Evolutionary conservation across 2,329 filamentous ascomycete genomes (phyloP).

Genomic region (Fusarium globosum): DNA sequence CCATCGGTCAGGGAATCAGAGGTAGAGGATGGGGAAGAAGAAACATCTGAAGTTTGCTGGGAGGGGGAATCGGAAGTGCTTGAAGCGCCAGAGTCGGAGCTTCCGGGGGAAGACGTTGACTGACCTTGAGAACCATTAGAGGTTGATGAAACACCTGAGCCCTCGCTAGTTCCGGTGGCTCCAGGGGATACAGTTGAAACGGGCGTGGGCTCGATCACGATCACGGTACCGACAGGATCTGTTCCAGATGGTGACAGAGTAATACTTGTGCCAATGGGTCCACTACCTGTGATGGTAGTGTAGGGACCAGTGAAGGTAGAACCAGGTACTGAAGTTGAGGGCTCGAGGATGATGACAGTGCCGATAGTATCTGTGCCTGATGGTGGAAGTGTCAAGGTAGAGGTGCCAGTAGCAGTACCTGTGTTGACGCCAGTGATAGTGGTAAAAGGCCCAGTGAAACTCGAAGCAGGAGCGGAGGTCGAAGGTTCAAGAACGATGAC

Average conservation of each 20-base stretch:
- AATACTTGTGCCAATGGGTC: background rate
- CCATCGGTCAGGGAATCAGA: background rate
- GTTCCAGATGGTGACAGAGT: background rate
- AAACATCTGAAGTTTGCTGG: background rate
- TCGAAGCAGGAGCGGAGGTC: background rate
- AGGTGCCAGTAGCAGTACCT: background rate
- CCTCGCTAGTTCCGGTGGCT: background rate
- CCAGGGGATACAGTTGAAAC: background rate
- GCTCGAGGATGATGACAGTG: background rate
- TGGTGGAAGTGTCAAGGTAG: background rate
- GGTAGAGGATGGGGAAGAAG: background rate
- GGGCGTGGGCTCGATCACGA: background rate
- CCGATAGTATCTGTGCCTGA: background rate
- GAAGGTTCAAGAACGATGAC: background rate
- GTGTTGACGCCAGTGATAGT: background rate
- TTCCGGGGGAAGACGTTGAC: background rate
- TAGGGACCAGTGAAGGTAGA: background rate
- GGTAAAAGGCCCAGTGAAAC: background rate
- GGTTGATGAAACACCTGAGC: background rate
- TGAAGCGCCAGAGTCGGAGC: background rate
- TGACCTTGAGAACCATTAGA: background rate
- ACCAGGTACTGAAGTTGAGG: background rate
- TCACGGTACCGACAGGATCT: background rate
- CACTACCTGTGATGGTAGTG: background rate
- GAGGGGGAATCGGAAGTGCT: background rate